phyloP scores from a whole-genome alignment of 1,284 basidiomycete species.

The Rhodotorula sp. region DNA sequence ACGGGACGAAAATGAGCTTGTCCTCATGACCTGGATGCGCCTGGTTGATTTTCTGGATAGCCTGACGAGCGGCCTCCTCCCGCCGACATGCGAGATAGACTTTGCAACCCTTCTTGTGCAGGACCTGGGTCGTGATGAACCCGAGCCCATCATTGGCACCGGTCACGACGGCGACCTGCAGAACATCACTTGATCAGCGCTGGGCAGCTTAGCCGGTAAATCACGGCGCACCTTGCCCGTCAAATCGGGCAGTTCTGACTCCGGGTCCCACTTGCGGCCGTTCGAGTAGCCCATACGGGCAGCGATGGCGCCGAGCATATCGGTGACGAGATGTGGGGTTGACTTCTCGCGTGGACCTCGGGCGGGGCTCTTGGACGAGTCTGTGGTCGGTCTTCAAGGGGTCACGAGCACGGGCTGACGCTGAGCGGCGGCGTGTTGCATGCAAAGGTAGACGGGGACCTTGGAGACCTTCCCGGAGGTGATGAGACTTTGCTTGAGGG shows the following conservation, averaged over 20 bases:
- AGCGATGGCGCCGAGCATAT: neutral
- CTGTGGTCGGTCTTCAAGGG: too few species aligned
- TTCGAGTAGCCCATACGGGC: constrained; percentile 20
- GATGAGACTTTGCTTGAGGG: too few species aligned
- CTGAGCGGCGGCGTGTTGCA: too few species aligned
- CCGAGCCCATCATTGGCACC: constrained; percentile 54
- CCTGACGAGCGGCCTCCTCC: constrained; percentile 43
- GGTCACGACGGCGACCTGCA: constrained; percentile 34
- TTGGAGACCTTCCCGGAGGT: too few species aligned
- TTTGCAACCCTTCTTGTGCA: constrained; percentile 47
- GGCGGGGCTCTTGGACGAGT: too few species aligned
- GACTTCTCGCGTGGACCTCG: too few species aligned
- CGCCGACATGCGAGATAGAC: constrained; percentile 50
- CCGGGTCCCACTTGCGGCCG: constrained; percentile 12
- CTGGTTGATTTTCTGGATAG: constrained; percentile 38
- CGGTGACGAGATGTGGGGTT: too few species aligned
- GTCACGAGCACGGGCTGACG: too few species aligned
- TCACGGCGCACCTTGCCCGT: constrained; percentile 24
- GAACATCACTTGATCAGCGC: neutral
- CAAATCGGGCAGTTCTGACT: constrained; percentile 24
- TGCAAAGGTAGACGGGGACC: too few species aligned
- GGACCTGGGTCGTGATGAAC: constrained; percentile 48
- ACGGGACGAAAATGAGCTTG: constrained; percentile 46
- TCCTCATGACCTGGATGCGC: constrained; percentile 25
- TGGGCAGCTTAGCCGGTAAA: too few species aligned